Conservation (phyloP, 768 basidiomycete species). For the Mycena metata region DNA sequence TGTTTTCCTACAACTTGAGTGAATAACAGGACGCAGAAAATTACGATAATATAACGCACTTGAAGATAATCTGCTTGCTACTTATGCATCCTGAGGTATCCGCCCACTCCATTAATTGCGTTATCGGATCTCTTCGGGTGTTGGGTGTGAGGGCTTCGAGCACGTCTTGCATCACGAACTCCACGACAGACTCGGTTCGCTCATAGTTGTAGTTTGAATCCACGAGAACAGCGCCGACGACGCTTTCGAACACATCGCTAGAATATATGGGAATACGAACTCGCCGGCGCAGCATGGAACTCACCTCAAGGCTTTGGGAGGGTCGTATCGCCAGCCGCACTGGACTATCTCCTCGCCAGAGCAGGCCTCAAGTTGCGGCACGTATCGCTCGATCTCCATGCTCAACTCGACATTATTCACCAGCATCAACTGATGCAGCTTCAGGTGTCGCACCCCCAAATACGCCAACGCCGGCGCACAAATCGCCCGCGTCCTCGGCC, state of each 20-base stretch:
- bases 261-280: slow-evolving; percentile 42
- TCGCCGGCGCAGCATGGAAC: neutral
- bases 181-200: slow-evolving; percentile 69
- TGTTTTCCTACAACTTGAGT: slow-evolving; percentile 12
- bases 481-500: slow-evolving; percentile 77
- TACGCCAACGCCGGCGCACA: slow-evolving; percentile 82
- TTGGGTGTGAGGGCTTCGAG: slow-evolving; percentile 70
- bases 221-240: slow-evolving; percentile 86
- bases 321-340: slow-evolving; percentile 85
- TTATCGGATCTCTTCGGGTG: slow-evolving; percentile 78
- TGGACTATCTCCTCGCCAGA: slow-evolving; percentile 73
- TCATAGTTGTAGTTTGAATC: slow-evolving; percentile 85
- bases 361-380: slow-evolving; percentile 69
- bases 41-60: slow-evolving; percentile 1
- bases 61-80: slow-evolving; percentile 44
- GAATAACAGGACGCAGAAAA: neutral
- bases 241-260: slow-evolving; percentile 87
- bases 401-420: slow-evolving; percentile 78
- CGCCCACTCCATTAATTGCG: slow-evolving; percentile 78
- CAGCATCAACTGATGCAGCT: slow-evolving; percentile 78
- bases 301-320: slow-evolving; percentile 75
- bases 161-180: slow-evolving; percentile 76
- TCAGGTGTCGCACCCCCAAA: slow-evolving; percentile 73
- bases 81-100: slow-evolving; percentile 68
- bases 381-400: slow-evolving; percentile 70